phyloP scores from a whole-genome alignment of 2,329 filamentous ascomycete species.

The Xylaria sp. region DNA sequence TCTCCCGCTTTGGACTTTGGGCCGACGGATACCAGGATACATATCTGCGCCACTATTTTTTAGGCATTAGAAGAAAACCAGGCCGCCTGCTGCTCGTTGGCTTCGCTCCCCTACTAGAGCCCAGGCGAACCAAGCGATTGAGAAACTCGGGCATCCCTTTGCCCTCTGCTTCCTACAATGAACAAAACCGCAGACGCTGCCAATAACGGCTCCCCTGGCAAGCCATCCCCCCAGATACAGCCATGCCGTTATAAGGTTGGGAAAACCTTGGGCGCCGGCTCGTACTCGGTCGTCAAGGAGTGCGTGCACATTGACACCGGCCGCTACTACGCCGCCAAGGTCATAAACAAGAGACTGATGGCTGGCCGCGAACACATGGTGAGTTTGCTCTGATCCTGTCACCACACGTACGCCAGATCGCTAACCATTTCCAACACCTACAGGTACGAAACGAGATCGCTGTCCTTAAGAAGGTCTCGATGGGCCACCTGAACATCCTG shows the following conservation, averaged over 20 bases:
- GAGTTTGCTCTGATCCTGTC: conserved; percentile 40
- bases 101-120: conserved; percentile 1
- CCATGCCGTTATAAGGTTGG: conserved; percentile 98
- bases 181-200: conserved; percentile 41
- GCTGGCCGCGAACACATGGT: conserved; percentile 98
- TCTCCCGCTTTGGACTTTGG: not conserved
- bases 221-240: conserved; percentile 74
- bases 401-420: not conserved
- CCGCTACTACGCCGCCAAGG: conserved; percentile 97
- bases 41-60: not conserved
- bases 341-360: conserved; percentile 99
- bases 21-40: not conserved
- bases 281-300: conserved; percentile 98
- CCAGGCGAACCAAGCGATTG: conserved; percentile 9
- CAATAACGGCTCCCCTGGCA: conserved; percentile 46
- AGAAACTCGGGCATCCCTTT: not conserved
- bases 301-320: conserved; percentile 98
- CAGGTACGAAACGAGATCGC: conserved; percentile 98
- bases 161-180: conserved; percentile 36
- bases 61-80: not conserved
- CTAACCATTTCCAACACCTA: conserved; percentile 17
- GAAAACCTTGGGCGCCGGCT: conserved; percentile 95
- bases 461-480: conserved; percentile 96
- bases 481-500: conserved; percentile 98
- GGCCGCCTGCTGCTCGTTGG: not conserved